Base-by-base conservation (phyloP, 768 basidiomycete species). In the Chlorophyllum brunneum region DNA sequence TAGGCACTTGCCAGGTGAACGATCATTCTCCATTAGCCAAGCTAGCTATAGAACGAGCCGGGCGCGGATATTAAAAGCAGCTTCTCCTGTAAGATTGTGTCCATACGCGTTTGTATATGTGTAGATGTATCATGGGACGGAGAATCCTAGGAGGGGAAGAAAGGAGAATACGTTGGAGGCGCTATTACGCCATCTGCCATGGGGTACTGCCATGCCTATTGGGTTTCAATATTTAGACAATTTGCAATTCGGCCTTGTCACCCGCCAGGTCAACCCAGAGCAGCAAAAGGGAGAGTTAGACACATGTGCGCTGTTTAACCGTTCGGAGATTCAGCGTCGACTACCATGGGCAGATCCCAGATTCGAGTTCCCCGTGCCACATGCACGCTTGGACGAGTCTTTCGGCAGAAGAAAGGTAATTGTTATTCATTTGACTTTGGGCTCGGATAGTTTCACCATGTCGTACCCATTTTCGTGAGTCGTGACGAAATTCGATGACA, bases 51-150 rank as follows among this genome's bases (percentile, higher is more conserved):
- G 51, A 44, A 44, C 43, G 39, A 23, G 26, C 43, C 34, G 15
- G n/a, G 34, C 43, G 36, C 51, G 51, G 51, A 52, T 52, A 52
- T 52, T 52, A 52, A 52, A 45, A 16, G 27, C 34, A 30, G 16
- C 29, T 45, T 27, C 30, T 36, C 51, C 42, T 30, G 43, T 40
- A 45, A 52, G 51, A 36, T 52, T 29, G 27, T 30, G 43, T 38
- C 43, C 51, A 45, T 45, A 45, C n/a, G n/a, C 22, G 31, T 42
- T 51, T 52, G 33, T 30, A 38, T 46, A 22, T 46, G 51, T 45
- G 36, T 46, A 37, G 51, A 46, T 39, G 51, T 31, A 38, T 30
- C 42, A 45, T 38, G 26, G 43, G 37, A 38, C 34, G 42, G 43
- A 52, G 36, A 38, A 45, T 42, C 24, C 41, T 31, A 45, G 51